A percentile compares a stretch with the other conserved stretches of the same genome.
Conservation (phyloP, 2,329 filamentous ascomycete genomes). For the Albophoma yamanashiensis region DNA sequence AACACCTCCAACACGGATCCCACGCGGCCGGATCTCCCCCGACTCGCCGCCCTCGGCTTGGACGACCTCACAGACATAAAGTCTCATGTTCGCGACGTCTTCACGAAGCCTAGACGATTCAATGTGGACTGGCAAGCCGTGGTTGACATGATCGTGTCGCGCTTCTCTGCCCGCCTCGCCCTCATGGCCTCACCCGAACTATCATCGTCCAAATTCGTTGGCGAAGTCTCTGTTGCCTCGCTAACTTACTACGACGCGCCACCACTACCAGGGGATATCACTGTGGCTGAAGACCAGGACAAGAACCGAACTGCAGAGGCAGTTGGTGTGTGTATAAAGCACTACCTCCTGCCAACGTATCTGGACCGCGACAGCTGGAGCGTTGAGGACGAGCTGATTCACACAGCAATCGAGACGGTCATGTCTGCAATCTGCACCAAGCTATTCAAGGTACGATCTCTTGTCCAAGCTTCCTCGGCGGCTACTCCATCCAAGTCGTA, state of each 20-base stretch:
- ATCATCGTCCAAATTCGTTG: constrained; percentile 17
- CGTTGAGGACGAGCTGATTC: constrained; percentile 31
- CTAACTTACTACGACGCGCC: constrained; percentile 24
- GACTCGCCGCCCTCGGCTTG: constrained; percentile 16
- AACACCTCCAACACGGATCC: constrained; percentile 34
- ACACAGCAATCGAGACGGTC: constrained; percentile 29
- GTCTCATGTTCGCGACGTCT: constrained; percentile 30
- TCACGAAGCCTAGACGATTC: constrained; percentile 19
- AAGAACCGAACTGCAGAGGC: constrained; percentile 24
- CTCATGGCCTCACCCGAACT: constrained; percentile 21
- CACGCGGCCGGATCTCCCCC: constrained; percentile 19
- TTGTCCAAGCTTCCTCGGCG: background rate
- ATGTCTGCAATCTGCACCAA: constrained; percentile 25
- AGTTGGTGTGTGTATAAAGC: constrained; percentile 31
- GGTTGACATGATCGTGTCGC: constrained; percentile 52
- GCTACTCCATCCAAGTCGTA: background rate
- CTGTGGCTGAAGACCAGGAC: constrained; percentile 4
- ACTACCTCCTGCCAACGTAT: constrained; percentile 27
- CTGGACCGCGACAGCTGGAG: constrained; percentile 18
- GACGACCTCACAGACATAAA: constrained; percentile 24
- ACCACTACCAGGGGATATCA: constrained; percentile 11
- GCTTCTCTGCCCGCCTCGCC: constrained; percentile 47
- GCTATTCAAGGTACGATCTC: constrained; percentile 9
- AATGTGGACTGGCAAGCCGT: constrained; percentile 54
- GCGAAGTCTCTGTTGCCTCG: constrained; percentile 11